Percentiles rank a stretch among this genome's conserved stretches.
phyloP scores from a whole-genome alignment of 1,284 basidiomycete genomes.

The Ustilago tritici region DNA sequence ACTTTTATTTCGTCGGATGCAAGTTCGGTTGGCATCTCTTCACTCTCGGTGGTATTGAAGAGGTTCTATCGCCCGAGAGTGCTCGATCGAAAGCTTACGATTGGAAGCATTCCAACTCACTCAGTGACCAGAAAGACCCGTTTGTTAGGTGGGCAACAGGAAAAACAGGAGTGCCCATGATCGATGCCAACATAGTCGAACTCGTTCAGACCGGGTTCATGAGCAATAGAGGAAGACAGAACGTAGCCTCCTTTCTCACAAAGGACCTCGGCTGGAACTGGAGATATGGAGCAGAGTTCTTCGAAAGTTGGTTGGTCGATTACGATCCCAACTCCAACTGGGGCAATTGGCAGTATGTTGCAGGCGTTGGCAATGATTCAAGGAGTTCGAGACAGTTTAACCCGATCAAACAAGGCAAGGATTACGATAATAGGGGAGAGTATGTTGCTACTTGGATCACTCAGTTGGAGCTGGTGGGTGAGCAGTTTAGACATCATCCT shows the following conservation, averaged over 20 bases:
- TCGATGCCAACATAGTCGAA: constrained; percentile 64
- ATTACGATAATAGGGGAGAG: constrained; percentile 55
- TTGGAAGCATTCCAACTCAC: constrained; percentile 40
- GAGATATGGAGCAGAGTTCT: constrained; percentile 59
- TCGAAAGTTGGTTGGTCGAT: constrained; percentile 58
- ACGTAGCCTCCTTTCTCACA: constrained; percentile 59
- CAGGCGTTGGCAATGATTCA: constrained; percentile 65
- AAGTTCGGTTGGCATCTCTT: constrained; percentile 61
- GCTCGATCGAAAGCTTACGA: constrained; percentile 50
- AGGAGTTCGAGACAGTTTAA: constrained; percentile 61
- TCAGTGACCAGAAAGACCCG: constrained; percentile 40
- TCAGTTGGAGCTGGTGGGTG: constrained; percentile 17
- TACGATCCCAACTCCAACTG: constrained; percentile 59
- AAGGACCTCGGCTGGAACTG: constrained; percentile 64
- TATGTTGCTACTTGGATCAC: constrained; percentile 60
- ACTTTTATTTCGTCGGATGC: constrained; percentile 71
- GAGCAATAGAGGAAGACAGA: constrained; percentile 71
- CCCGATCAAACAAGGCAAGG: constrained; percentile 63
- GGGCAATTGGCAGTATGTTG: constrained; percentile 64
- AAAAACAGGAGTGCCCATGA: constrained; percentile 59
- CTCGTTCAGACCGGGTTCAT: constrained; percentile 72
- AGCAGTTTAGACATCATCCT: constrained; percentile 50
- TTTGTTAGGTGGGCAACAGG: constrained; percentile 56
- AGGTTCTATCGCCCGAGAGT: constrained; percentile 38
- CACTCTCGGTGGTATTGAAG: constrained; percentile 58